Percentiles rank a stretch among this genome's conserved stretches.
Conservation (phyloP, 208 protist species). For the Leishmania mexicana region DNA sequence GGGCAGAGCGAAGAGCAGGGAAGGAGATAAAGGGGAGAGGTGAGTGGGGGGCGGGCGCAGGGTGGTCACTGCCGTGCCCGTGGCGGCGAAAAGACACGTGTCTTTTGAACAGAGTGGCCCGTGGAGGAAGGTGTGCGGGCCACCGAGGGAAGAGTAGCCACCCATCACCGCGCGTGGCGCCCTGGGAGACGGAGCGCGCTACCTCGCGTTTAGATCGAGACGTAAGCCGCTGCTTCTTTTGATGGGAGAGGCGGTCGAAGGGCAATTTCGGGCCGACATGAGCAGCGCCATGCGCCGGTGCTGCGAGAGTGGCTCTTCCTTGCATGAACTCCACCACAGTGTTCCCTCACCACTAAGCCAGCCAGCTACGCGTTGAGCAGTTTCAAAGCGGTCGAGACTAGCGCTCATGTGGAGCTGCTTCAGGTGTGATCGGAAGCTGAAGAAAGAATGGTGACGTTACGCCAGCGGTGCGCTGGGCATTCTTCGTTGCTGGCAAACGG, state of each 20-base stretch:
- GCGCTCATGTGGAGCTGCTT: not conserved
- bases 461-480: not conserved
- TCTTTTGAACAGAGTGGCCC: not conserved
- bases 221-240: not conserved
- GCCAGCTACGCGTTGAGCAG: not conserved
- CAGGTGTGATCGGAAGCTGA: not conserved
- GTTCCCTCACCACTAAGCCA: not conserved
- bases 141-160: not conserved
- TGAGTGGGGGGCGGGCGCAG: no score
- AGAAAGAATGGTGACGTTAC: no score
- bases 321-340: not conserved
- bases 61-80: no score
- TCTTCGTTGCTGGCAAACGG: not conserved
- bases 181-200: not conserved
- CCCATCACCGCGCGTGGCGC: not conserved
- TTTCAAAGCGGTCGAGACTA: not conserved
- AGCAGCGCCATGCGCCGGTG: not conserved
- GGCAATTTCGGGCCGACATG: not conserved
- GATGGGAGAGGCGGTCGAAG: not conserved
- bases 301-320: not conserved
- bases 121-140: not conserved
- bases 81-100: not conserved
- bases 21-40: not conserved
- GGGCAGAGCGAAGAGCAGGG: not conserved
- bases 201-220: not conserved